Percentiles rank a stretch among this genome's conserved stretches.
phyloP scores from a whole-genome alignment of 1,139 yeast species.

The Geotrichum carabidarum region DNA sequence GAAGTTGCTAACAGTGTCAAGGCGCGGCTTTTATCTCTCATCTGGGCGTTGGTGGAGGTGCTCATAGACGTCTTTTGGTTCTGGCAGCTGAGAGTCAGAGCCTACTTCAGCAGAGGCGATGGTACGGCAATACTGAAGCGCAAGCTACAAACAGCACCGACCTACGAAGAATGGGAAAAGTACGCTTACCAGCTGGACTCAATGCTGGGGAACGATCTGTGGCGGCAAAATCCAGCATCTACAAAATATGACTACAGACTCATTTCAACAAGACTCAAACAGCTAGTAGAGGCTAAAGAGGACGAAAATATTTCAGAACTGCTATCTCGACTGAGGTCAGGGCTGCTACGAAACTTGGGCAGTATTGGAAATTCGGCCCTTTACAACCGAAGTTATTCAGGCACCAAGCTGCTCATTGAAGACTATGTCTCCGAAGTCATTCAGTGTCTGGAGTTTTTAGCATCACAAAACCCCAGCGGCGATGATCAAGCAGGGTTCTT shows the following conservation, averaged over 20 bases:
- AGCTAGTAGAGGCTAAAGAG: conserved; percentile 57
- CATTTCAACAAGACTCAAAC: conserved; percentile 66
- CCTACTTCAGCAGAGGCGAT: conserved; percentile 23
- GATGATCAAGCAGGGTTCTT: conserved; percentile 18
- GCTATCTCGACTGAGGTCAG: conserved; percentile 71
- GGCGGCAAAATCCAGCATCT: conserved; percentile 75
- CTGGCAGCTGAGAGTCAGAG: conserved; percentile 28
- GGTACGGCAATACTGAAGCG: conserved; percentile 23
- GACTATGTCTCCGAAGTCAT: conserved; percentile 77
- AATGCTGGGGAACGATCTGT: conserved; percentile 37
- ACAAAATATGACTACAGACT: conserved; percentile 78
- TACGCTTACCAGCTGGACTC: conserved; percentile 36
- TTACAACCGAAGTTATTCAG: conserved; percentile 76
- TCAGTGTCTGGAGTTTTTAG: conserved; percentile 55
- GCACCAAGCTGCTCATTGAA: conserved; percentile 83
- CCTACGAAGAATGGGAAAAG: conserved; percentile 36
- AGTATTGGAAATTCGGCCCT: conserved; percentile 77
- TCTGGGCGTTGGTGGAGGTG: conserved; percentile 27
- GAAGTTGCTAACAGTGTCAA: not conserved
- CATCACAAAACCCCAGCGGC: not conserved
- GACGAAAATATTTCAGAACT: conserved; percentile 54
- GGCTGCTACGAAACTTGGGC: conserved; percentile 83
- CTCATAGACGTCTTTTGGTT: conserved; percentile 28
- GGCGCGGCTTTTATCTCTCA: conserved; percentile 22
- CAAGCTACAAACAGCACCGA: conserved; percentile 27